Conservation (phyloP, 805 yeast genomes). For the Saturnispora saitoi region DNA sequence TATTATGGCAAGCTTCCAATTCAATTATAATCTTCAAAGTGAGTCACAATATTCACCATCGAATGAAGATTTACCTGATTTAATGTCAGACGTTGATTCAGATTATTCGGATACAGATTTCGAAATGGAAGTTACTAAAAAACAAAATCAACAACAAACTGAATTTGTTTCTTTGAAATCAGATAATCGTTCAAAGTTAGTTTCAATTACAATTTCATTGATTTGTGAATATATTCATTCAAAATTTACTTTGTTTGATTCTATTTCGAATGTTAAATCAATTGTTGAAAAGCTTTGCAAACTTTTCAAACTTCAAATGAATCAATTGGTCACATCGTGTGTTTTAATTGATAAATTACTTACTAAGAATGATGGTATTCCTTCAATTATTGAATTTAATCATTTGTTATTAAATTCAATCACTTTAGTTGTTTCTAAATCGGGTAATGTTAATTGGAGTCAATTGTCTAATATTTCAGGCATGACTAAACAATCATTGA, state of each 20-base stretch:
- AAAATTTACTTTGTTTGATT: conserved; percentile 3
- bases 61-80: conserved; percentile 10
- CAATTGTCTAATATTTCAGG: conserved; percentile 12
- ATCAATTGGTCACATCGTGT: not conserved
- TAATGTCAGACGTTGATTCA: conserved; percentile 7
- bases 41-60: not conserved
- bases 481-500: conserved; percentile 8
- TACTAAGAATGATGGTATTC: not conserved
- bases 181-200: conserved; percentile 3
- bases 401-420: conserved; percentile 1
- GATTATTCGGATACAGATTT: conserved; percentile 4
- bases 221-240: conserved; percentile 3
- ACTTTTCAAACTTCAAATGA: not conserved
- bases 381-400: not conserved
- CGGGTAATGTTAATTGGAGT: not conserved
- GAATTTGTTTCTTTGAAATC: not conserved
- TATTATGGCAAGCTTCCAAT: not conserved
- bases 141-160: not conserved
- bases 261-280: not conserved
- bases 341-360: not conserved
- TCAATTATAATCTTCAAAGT: not conserved
- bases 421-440: not conserved
- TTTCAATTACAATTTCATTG: conserved; percentile 4
- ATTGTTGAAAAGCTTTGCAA: not conserved
- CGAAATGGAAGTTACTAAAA: conserved; percentile 3